A percentile compares a stretch with the other conserved stretches of the same genome.
These are phyloP conservation scores for Spirogloea muscicola DNA, from an alignment of 139 green algal genomes.

Conservation along the genomic window DNA sequence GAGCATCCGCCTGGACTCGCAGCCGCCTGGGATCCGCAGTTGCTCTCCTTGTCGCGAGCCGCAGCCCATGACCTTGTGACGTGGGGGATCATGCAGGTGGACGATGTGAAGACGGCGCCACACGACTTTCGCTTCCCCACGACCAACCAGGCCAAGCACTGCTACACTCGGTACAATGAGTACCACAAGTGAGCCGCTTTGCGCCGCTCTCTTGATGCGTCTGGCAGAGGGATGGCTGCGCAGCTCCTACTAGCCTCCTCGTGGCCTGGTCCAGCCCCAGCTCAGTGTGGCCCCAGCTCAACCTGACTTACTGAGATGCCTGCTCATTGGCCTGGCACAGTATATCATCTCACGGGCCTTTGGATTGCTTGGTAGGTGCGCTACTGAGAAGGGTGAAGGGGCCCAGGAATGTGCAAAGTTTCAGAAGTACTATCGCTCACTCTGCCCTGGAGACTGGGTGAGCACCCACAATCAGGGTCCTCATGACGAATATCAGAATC, in stretches of 20 bases:
- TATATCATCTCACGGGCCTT: no score
- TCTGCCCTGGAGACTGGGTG: conserved; percentile 86
- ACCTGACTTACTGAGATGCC: no score
- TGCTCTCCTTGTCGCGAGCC: no score
- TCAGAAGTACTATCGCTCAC: conserved; percentile 66
- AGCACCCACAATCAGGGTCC: no score
- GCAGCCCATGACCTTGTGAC: neutral
- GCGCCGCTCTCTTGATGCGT: no score
- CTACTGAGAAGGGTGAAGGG: conserved; percentile 69
- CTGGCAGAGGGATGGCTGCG: no score
- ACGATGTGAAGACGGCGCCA: conserved; percentile 47
- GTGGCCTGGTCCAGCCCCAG: neutral
- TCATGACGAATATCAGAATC: no score
- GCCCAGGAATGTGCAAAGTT: conserved; percentile 68
- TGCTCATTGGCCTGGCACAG: no score
- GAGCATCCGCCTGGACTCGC: neutral
- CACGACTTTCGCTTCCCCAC: conserved; percentile 81
- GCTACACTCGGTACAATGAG: conserved; percentile 91
- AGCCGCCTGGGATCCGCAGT: no score
- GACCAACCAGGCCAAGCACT: conserved; percentile 82
- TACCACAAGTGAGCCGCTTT: conserved; percentile 81
- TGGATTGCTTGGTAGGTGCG: conserved; percentile 22
- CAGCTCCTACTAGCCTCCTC: neutral
- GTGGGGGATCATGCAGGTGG: conserved; percentile 20
- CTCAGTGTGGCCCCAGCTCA: no score